A percentile compares a stretch with the other conserved stretches of the same genome.
Evolutionary conservation across 768 basidiomycete species (phyloP).

Genomic region (Phanerochaete carnosa): DNA sequence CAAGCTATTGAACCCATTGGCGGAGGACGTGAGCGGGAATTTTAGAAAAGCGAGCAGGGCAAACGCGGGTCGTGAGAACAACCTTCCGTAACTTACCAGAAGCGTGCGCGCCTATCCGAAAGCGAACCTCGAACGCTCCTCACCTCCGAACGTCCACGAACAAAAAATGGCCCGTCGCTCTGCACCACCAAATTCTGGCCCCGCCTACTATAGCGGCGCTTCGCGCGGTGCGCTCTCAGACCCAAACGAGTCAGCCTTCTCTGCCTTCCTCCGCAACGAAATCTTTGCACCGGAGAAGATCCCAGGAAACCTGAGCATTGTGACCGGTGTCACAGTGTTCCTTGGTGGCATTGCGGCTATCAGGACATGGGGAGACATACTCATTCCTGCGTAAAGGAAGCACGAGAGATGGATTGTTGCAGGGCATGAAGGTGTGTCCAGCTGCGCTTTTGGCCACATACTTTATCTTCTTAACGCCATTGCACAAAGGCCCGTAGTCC

Average conservation of each 20-base stretch:
- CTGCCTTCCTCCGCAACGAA: constrained; percentile 54
- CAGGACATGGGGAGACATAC: constrained; percentile 74
- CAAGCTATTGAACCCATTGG: background rate
- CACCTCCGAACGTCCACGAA: constrained; percentile 3
- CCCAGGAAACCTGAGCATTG: constrained; percentile 68
- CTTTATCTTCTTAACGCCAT: background rate
- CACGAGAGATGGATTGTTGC: background rate
- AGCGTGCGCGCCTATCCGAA: background rate
- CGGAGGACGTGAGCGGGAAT: background rate
- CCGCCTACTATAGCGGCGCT: constrained; percentile 49
- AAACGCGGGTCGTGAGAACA: background rate
- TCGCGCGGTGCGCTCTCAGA: constrained; percentile 43
- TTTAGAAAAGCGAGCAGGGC: background rate
- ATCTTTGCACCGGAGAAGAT: constrained; percentile 72
- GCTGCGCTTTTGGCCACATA: background rate
- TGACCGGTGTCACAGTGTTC: constrained; percentile 65
- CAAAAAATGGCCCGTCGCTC: constrained; percentile 65
- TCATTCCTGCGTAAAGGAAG: constrained; percentile 45
- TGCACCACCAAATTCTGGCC: constrained; percentile 51
- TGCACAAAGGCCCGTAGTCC: too few relatives aligned
- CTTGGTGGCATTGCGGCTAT: constrained; percentile 66
- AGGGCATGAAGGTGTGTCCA: background rate
- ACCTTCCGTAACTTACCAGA: background rate
- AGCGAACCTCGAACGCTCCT: background rate
- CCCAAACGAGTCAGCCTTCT: constrained; percentile 62